Evolutionary conservation across 192 early-diverging fungal genomes (phyloP).

Genomic region (Entomortierella parvispora): DNA sequence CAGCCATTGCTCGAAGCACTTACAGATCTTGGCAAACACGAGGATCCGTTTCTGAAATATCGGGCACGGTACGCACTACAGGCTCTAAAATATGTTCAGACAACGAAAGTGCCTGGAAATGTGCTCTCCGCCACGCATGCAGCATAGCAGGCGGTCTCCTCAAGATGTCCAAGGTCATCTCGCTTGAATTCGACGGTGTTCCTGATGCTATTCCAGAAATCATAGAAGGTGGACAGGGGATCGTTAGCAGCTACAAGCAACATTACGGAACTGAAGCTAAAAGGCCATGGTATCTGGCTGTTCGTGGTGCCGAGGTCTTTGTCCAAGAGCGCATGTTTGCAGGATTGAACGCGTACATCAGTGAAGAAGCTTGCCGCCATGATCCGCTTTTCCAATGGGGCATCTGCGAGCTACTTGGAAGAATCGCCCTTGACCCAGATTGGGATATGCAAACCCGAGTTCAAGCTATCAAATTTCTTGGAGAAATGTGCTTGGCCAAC

Average conservation of each 20-base stretch:
- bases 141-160: background rate
- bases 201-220: background rate
- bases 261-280: too few relatives aligned
- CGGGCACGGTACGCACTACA: background rate
- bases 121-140: background rate
- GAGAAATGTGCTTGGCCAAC: background rate
- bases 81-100: background rate
- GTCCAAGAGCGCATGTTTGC: background rate
- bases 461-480: background rate
- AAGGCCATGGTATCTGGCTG: background rate
- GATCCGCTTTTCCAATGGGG: background rate
- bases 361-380: background rate
- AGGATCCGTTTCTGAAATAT: background rate
- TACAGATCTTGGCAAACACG: too few relatives aligned
- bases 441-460: background rate
- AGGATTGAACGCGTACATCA: background rate
- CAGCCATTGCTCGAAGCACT: background rate
- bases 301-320: background rate
- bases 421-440: background rate
- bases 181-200: background rate
- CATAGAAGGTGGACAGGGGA: background rate
- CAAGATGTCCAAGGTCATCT: background rate
- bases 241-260: background rate
- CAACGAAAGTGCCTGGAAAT: background rate
- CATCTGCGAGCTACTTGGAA: background rate